Evolutionary conservation across 345 rosid species (phyloP), one percentile per base, ranked within the genome.

Genomic region (Erysimum cheiranthoides): DNA sequence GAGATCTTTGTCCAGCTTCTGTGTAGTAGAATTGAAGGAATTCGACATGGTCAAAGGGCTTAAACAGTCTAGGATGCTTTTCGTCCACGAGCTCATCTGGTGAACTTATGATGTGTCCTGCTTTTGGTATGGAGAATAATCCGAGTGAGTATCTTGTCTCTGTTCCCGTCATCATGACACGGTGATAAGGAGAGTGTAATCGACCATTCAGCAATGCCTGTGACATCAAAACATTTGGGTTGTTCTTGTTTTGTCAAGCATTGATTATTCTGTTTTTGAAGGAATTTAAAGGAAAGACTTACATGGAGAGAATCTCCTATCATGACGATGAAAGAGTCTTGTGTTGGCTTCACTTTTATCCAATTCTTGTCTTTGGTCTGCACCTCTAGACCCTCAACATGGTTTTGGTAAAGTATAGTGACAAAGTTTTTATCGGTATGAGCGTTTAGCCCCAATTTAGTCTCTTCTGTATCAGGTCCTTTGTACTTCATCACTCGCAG

Each of bases 171-270:
- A 86, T 88, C 97, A 88, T 85, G 6, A 89, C 95, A 1, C 93
- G 85, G 50, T 91, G 97, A 54, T 68, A 35, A 0, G 95, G 79
- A 62, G 91, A 85, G 78, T 89, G 72, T 30, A 91, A 17, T 61
- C 83, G 64, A 13, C 91, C 97, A 53, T 91, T 91, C 10, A 80
- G 6, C 87, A 89, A 83, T 39, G 93, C 97, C 97, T 91, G 59
- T 25, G 58, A 50, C 32, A 67, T 38, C 12, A 61, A 21, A 54
- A 47, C 40, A 66, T 10, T 71, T 6, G 32, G 17, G 25, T 42
- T 16, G 12, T 43, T 52, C 6, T 67, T 75, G 47, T 13, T 53
- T 31, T 32, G 6, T 53, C 70, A 63, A 47, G 31, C 16, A 52
- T 43, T 61, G 57, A 21, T 16, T 47, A 31, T 25, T 65, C 13